Conservation (phyloP, 345 rosid genomes). For the Jatropha curcas region DNA sequence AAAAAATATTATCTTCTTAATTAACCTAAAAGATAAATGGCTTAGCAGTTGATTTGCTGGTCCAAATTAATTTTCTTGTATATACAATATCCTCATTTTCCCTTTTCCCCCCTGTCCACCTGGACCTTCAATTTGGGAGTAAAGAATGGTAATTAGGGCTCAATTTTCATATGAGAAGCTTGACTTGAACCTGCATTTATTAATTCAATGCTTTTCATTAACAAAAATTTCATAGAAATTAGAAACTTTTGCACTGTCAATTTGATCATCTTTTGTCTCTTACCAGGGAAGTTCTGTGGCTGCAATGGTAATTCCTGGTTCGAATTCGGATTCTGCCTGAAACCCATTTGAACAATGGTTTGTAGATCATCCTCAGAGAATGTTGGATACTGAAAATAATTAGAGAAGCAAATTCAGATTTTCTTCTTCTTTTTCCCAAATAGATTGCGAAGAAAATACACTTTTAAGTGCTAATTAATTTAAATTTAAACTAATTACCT, state of each 20-base stretch:
- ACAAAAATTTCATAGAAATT: not conserved
- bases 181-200: conserved; percentile 52
- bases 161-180: conserved; percentile 53
- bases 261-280: not conserved
- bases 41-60: conserved; percentile 17
- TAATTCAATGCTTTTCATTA: conserved; percentile 11
- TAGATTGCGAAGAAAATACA: no score
- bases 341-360: conserved; percentile 78
- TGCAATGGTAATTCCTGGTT: conserved; percentile 32
- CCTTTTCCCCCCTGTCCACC: conserved; percentile 33
- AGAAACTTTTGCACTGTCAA: no score
- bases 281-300: conserved; percentile 41
- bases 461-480: no score
- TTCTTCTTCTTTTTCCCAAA: no score
- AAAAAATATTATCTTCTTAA: conserved; percentile 19
- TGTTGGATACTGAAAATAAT: conserved; percentile 44
- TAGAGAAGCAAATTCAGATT: not conserved
- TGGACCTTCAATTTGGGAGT: conserved; percentile 28
- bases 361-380: conserved; percentile 76
- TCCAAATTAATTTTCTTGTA: conserved; percentile 46
- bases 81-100: conserved; percentile 50
- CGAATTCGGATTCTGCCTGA: conserved; percentile 42
- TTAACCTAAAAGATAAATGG: conserved; percentile 23
- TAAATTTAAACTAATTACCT: conserved; percentile 43
- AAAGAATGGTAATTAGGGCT: conserved; percentile 51